Evolutionary conservation across 192 early-diverging fungal genomes (phyloP).

Genomic region (Oehlia diaphana): DNA sequence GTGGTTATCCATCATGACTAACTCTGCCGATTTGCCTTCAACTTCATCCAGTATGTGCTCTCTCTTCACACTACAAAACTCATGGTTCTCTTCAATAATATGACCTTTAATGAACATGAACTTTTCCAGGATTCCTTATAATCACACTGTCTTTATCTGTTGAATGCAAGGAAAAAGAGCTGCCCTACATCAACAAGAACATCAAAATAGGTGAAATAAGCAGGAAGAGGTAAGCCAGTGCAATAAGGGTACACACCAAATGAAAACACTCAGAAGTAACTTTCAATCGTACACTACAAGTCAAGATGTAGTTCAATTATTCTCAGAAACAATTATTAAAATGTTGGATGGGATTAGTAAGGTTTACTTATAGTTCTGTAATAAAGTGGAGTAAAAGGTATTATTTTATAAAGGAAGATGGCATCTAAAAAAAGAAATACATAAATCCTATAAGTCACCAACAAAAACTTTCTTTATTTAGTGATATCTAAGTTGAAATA

Average conservation of each 20-base stretch:
- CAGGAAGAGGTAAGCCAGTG: not conserved
- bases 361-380: no score
- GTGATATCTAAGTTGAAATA: no score
- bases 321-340: not conserved
- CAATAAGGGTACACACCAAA: no score
- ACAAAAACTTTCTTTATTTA: no score
- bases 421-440: no score
- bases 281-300: not conserved
- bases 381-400: no score
- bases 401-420: no score
- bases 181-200: not conserved
- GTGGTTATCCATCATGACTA: constrained; percentile 9
- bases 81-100: not conserved
- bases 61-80: constrained; percentile 5
- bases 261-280: not conserved
- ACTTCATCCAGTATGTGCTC: not conserved
- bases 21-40: not conserved
- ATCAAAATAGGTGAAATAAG: not conserved
- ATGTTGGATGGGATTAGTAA: not conserved
- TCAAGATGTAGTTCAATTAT: not conserved
- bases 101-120: not conserved
- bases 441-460: no score
- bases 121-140: not conserved
- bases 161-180: constrained; percentile 13
- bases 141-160: constrained; percentile 14